Conservation (phyloP, 192 early-diverging fungal species). For the Jimgerdemannia flammicorona region DNA sequence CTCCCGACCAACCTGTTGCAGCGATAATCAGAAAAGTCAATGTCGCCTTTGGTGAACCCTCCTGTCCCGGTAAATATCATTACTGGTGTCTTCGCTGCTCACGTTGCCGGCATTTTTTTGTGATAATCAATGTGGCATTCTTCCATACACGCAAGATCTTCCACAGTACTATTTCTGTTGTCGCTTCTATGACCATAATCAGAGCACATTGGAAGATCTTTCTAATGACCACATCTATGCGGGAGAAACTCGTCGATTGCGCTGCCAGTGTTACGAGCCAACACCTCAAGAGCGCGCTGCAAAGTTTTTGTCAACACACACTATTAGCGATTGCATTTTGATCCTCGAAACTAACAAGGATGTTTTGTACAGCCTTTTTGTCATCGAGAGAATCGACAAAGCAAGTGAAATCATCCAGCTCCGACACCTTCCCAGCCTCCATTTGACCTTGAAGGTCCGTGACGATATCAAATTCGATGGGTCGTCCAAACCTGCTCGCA, state of each 20-base stretch:
- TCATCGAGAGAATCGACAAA: background rate
- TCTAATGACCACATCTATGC: background rate
- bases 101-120: background rate
- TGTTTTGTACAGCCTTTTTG: background rate
- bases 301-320: background rate
- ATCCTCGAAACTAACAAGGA: background rate
- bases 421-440: background rate
- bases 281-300: background rate
- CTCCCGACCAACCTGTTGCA: background rate
- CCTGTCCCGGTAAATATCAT: slow-evolving; percentile 4
- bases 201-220: slow-evolving; percentile 3
- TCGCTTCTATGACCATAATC: slow-evolving; percentile 5
- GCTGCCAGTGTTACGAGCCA: background rate
- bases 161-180: slow-evolving; percentile 5
- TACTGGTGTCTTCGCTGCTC: no score
- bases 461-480: background rate
- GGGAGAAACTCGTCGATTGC: background rate
- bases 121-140: background rate
- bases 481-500: background rate
- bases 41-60: background rate
- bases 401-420: background rate
- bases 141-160: background rate
- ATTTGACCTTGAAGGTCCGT: background rate
- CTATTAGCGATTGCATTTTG: background rate
- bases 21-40: slow-evolving; percentile 7